Evolutionary conservation across 169 alveolate species (phyloP).

Genomic region (Plasmodium vinckei): DNA sequence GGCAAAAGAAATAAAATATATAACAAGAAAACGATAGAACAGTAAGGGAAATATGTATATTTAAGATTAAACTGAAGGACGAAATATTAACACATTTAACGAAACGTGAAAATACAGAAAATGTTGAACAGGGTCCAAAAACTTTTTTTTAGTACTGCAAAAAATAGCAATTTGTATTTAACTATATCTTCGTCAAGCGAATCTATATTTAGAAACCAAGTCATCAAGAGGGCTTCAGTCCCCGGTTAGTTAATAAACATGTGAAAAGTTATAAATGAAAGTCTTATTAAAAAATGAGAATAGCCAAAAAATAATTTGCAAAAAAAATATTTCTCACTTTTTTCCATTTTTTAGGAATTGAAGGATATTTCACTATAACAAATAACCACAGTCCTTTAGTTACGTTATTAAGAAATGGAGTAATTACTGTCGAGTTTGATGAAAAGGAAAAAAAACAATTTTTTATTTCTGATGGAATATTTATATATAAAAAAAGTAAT

Average conservation of each 20-base stretch:
- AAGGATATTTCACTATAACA: constrained; percentile 73
- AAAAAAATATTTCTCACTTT: background rate
- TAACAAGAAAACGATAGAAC: background rate
- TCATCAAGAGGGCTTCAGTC: constrained; percentile 66
- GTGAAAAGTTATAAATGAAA: background rate
- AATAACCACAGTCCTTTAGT: constrained; percentile 68
- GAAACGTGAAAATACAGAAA: constrained; percentile 21
- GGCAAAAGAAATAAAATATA: background rate
- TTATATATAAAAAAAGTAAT: constrained; percentile 73
- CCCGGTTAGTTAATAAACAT: constrained; percentile 55
- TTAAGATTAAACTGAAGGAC: background rate
- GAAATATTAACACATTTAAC: constrained; percentile 3
- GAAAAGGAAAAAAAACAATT: constrained; percentile 71
- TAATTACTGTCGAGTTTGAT: constrained; percentile 74
- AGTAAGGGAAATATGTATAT: background rate
- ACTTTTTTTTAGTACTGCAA: constrained; percentile 63
- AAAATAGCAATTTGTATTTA: constrained; percentile 67
- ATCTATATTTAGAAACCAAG: constrained; percentile 73
- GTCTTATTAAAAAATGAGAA: background rate
- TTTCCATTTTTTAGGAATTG: constrained; percentile 53
- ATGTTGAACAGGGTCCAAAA: constrained; percentile 62
- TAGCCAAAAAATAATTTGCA: constrained; percentile 1
- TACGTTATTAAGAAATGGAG: constrained; percentile 74
- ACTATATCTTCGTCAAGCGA: constrained; percentile 72
- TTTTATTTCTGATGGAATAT: constrained; percentile 76